Conservation (phyloP, 768 basidiomycete genomes). For the Hemileccinum impolitum region DNA sequence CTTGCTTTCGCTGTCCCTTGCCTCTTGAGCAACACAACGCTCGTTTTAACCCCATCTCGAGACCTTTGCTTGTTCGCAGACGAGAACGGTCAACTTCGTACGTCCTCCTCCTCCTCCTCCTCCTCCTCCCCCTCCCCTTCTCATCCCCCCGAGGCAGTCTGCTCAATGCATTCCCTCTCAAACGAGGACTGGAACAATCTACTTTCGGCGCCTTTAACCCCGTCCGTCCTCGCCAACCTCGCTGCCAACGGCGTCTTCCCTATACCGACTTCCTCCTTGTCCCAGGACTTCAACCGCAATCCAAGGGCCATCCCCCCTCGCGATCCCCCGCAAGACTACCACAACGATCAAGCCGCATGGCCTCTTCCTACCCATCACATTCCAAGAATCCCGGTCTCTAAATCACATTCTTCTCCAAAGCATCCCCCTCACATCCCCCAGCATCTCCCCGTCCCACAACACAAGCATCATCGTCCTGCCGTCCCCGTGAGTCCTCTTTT, state of each 20-base stretch:
- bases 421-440: conserved; percentile 1
- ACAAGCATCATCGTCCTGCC: conserved; percentile 16
- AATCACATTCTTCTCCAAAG: conserved; percentile 2
- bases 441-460: conserved; percentile 1
- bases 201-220: conserved; percentile 46
- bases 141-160: no score
- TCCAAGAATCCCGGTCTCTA: neutral
- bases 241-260: no score
- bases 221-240: conserved; percentile 51
- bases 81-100: no score
- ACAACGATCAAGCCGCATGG: conserved; percentile 27
- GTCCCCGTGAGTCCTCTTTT: conserved; percentile 10
- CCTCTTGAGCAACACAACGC: neutral
- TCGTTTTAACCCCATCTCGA: conserved; percentile 4
- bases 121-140: conserved; percentile 20
- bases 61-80: no score
- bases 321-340: conserved; percentile 15
- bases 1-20: conserved; percentile 11
- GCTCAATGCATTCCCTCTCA: conserved; percentile 26
- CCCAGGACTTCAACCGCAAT: conserved; percentile 31
- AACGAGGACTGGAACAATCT: conserved; percentile 51
- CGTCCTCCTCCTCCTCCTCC: conserved; percentile 18
- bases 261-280: conserved; percentile 19
- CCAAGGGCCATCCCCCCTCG: conserved; percentile 1
- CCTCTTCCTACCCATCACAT: conserved; percentile 11